Evolutionary conservation across 164 flowering plant genomes (phyloP).

Genomic region (Macadamia integrifolia): DNA sequence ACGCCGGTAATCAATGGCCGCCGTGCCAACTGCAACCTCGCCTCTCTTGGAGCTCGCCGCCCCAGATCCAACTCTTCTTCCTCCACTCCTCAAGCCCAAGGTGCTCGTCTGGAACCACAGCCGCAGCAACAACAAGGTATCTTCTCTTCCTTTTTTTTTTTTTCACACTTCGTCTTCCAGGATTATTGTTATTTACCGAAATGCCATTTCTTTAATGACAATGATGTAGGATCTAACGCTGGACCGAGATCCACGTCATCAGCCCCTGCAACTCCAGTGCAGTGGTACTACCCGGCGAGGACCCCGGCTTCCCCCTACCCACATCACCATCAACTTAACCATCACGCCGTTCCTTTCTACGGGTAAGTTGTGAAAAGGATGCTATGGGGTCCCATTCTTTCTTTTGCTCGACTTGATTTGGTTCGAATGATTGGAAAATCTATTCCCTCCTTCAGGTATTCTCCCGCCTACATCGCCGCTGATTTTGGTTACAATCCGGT

Average conservation of each 20-base stretch:
- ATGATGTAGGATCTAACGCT: conserved; percentile 31
- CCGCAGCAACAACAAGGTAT: not conserved
- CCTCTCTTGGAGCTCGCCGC: conserved; percentile 86
- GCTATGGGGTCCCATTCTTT: no score
- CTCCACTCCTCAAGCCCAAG: no score
- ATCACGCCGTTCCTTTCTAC: conserved; percentile 62
- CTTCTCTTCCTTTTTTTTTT: not conserved
- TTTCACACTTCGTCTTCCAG: not conserved
- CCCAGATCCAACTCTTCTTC: conserved; percentile 15
- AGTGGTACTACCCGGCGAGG: conserved; percentile 75
- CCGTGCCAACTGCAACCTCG: conserved; percentile 91
- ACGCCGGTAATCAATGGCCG: conserved; percentile 85
- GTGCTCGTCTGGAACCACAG: no score
- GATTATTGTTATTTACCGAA: no score
- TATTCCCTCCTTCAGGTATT: conserved; percentile 36
- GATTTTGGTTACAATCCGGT: conserved; percentile 64
- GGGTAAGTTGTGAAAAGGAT: conserved; percentile 33
- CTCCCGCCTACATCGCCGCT: conserved; percentile 56
- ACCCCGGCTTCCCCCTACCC: conserved; percentile 41
- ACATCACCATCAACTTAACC: conserved; percentile 57
- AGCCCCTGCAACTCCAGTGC: conserved; percentile 41
- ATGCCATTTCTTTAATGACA: no score
- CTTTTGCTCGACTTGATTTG: no score
- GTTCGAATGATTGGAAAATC: no score
- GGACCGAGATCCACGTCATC: conserved; percentile 45